Evolutionary conservation across 345 rosid genomes (phyloP).

Genomic region (Dimocarpus longan): DNA sequence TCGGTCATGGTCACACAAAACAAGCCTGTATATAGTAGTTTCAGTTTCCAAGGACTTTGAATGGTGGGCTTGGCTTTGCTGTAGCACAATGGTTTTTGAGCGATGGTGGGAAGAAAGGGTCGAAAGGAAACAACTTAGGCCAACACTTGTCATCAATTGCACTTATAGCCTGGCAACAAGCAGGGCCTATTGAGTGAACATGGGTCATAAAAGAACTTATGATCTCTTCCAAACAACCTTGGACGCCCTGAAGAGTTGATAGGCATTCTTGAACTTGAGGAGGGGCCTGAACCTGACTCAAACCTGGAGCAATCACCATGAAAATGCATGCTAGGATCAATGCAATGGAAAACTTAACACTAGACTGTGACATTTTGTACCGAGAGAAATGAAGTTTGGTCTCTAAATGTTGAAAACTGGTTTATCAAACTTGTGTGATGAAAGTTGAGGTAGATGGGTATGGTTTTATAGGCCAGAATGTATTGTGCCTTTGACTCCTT

Average conservation of each 20-base stretch:
- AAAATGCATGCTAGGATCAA: neutral
- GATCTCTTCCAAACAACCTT: neutral
- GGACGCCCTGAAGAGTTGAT: neutral
- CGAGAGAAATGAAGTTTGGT: too few relatives aligned
- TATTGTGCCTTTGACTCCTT: neutral
- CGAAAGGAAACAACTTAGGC: slow-evolving; percentile 10
- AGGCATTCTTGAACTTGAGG: neutral
- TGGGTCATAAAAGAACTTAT: neutral
- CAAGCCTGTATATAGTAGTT: neutral
- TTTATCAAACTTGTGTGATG: neutral
- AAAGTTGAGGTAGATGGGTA: too few relatives aligned
- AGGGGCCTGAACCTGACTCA: neutral
- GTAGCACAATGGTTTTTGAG: neutral
- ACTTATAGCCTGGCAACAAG: slow-evolving; percentile 16
- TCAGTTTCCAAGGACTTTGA: neutral
- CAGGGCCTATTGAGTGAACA: neutral
- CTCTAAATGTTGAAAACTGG: too few relatives aligned
- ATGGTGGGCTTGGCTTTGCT: neutral
- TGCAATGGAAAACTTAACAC: neutral
- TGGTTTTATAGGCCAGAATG: neutral
- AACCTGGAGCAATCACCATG: neutral
- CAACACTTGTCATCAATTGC: neutral
- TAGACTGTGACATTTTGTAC: neutral
- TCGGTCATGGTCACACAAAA: too few relatives aligned
- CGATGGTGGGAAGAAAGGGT: slow-evolving; percentile 12